phyloP scores from a whole-genome alignment of 768 basidiomycete genomes.

The Rhizopogon rudus region DNA sequence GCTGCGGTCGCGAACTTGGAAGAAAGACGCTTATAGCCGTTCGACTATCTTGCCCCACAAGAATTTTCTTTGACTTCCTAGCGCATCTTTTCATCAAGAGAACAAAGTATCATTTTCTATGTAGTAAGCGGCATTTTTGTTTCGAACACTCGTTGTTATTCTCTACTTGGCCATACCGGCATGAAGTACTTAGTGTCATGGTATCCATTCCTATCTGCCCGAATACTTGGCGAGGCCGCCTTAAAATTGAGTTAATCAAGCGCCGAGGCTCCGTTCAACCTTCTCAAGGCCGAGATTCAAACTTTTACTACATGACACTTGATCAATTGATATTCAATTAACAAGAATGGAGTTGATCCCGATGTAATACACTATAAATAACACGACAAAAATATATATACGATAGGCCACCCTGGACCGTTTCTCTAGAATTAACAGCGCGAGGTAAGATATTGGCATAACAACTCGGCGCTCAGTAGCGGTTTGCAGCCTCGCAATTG shows the following conservation, averaged over 20 bases:
- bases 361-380: conserved; percentile 4
- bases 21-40: not conserved
- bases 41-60: not conserved
- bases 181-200: not conserved
- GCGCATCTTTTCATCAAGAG: not conserved
- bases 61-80: not conserved
- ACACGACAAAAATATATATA: conserved; percentile 18
- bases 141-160: not conserved
- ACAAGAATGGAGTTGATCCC: conserved; percentile 15
- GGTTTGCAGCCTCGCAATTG: conserved; percentile 27
- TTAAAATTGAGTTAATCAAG: not conserved
- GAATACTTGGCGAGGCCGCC: too few relatives aligned
- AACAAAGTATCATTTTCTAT: not conserved
- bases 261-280: not conserved
- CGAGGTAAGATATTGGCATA: conserved; percentile 1
- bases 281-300: not conserved
- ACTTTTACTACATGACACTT: not conserved
- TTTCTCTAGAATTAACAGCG: conserved; percentile 9
- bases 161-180: too few relatives aligned
- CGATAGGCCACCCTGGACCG: conserved; percentile 10
- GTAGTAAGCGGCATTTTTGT: not conserved
- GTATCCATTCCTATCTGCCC: too few relatives aligned
- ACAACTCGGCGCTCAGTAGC: conserved; percentile 13
- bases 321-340: conserved; percentile 14
- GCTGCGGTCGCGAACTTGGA: not conserved